Conservation (phyloP, 2,329 filamentous ascomycete genomes). For the Zelopaecilomyces penicillatus region DNA sequence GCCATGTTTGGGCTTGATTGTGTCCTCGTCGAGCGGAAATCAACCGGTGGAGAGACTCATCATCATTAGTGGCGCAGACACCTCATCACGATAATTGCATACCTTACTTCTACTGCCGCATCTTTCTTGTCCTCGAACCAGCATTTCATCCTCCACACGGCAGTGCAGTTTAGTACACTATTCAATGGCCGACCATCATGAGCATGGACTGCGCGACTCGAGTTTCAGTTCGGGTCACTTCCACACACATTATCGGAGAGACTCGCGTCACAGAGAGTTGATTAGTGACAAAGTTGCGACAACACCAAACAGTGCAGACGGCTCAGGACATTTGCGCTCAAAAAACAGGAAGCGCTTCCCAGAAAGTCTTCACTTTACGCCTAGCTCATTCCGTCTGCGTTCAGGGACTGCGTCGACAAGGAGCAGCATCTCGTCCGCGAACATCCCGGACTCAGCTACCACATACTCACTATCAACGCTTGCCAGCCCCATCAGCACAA, state of each 20-base stretch:
- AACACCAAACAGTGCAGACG: slow-evolving; percentile 10
- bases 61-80: no score
- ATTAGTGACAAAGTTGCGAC: slow-evolving; percentile 13
- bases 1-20: no score
- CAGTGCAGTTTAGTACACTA: no score
- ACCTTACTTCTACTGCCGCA: no score
- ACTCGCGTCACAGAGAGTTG: slow-evolving; percentile 6
- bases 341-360: slow-evolving; percentile 17
- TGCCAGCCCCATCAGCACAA: slow-evolving; percentile 28
- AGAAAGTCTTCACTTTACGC: slow-evolving; percentile 22
- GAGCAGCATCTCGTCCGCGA: slow-evolving; percentile 29
- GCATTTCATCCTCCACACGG: background rate
- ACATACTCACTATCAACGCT: slow-evolving; percentile 27
- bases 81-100: no score
- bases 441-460: slow-evolving; percentile 30
- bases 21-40: no score
- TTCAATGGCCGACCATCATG: slow-evolving; percentile 10
- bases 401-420: slow-evolving; percentile 30
- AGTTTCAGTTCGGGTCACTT: slow-evolving; percentile 4
- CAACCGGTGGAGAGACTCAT: no score
- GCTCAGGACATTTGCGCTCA: slow-evolving; percentile 1
- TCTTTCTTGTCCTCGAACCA: no score
- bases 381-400: slow-evolving; percentile 20
- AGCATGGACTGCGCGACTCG: slow-evolving; percentile 6
- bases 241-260: slow-evolving; percentile 7